These are phyloP conservation scores for Closterium sp. DNA, from an alignment of 139 green algal genomes.

Conservation along the genomic window DNA sequence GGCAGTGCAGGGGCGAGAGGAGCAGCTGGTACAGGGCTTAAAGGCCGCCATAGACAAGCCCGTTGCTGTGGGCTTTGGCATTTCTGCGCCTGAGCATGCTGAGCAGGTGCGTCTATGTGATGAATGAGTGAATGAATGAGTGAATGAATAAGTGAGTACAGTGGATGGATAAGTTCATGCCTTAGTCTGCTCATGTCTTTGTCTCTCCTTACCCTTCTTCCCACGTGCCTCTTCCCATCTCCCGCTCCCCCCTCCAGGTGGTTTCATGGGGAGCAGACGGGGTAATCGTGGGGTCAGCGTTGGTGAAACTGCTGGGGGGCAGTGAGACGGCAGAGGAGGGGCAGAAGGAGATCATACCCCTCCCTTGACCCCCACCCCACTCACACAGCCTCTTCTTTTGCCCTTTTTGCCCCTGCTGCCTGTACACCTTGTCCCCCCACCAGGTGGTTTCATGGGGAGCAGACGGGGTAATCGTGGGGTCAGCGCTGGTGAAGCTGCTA, in stretches of 20 bases:
- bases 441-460: conserved; percentile 89
- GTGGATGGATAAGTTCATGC: too few species aligned
- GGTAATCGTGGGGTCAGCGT: conserved; percentile 90
- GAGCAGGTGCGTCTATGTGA: too few species aligned
- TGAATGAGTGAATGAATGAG: too few species aligned
- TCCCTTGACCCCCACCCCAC: too few species aligned
- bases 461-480: conserved; percentile 96
- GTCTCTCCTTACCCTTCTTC: too few species aligned
- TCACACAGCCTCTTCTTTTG: too few species aligned
- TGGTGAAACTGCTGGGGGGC: conserved; percentile 75
- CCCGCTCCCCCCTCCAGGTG: conserved; percentile 61
- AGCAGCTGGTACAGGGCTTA: conserved; percentile 71
- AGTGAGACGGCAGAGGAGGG: background rate
- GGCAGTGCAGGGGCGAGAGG: too few species aligned
- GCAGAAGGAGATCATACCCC: background rate
- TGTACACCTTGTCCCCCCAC: background rate
- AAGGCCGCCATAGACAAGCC: conserved; percentile 37
- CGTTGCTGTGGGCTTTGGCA: too few species aligned
- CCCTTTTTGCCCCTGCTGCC: too few species aligned
- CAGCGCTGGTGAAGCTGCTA: conserved; percentile 83
- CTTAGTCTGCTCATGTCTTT: too few species aligned
- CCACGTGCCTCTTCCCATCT: background rate
- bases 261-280: conserved; percentile 90
- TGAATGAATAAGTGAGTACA: conserved; percentile 61
- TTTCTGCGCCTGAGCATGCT: too few species aligned